phyloP scores from a whole-genome alignment of 2,329 filamentous ascomycete genomes.

The Tolypocladium ovalisporum region DNA sequence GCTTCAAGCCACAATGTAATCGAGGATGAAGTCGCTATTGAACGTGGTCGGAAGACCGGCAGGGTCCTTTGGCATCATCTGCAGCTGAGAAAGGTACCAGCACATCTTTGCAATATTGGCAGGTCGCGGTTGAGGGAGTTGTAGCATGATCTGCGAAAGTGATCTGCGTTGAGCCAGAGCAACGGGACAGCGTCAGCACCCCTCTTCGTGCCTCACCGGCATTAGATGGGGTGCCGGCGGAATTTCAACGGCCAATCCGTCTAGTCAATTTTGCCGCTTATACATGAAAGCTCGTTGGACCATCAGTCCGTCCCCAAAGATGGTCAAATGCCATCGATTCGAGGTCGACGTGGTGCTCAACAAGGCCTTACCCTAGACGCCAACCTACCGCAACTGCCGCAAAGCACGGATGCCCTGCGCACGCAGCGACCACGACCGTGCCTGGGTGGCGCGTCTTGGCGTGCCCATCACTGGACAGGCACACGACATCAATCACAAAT shows the following conservation, averaged over 20 bases:
- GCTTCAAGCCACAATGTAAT: background rate
- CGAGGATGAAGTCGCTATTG: no score
- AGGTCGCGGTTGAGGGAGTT: background rate
- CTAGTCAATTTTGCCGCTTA: background rate
- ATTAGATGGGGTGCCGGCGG: no score
- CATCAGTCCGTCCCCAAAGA: no score
- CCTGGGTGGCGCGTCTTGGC: background rate
- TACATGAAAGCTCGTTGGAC: background rate
- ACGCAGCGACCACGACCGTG: background rate
- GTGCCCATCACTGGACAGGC: background rate
- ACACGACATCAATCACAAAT: background rate
- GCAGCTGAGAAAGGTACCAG: no score
- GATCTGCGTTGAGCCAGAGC: background rate
- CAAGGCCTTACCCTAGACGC: background rate
- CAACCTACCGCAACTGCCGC: no score
- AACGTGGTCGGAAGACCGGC: no score
- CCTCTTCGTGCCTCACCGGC: no score
- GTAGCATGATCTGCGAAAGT: background rate
- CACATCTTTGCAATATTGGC: no score
- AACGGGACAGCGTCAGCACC: no score
- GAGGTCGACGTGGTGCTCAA: background rate
- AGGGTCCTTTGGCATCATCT: no score
- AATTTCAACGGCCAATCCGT: background rate
- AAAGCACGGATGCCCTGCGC: background rate
- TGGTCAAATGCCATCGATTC: background rate